phyloP scores from a whole-genome alignment of 768 basidiomycete genomes.

The Pulveroboletus sp. region DNA sequence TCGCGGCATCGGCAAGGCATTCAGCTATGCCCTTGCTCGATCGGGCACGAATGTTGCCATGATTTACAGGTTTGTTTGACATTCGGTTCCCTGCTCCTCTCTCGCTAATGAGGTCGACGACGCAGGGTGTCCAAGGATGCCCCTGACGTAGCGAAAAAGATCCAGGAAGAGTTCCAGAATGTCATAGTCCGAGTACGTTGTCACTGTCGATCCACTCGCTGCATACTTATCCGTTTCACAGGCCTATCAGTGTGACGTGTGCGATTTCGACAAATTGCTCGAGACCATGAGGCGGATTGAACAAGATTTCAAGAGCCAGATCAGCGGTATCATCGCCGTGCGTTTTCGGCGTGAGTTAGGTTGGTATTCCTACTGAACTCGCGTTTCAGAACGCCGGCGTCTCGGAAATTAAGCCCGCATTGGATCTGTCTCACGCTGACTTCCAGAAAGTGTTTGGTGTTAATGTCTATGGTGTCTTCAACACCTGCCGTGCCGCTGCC shows the following conservation, averaged over 20 bases:
- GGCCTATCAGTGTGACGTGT: slow-evolving; percentile 63
- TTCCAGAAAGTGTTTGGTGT: slow-evolving; percentile 51
- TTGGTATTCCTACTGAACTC: neutral
- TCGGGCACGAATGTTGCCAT: slow-evolving; percentile 58
- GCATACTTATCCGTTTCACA: slow-evolving; percentile 7
- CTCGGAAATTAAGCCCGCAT: slow-evolving; percentile 56
- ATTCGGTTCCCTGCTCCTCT: neutral
- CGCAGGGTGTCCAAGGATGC: slow-evolving; percentile 46
- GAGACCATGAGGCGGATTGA: slow-evolving; percentile 46
- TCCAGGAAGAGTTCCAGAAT: slow-evolving; percentile 42
- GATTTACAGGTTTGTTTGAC: slow-evolving; percentile 44
- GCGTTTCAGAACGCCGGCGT: slow-evolving; percentile 51
- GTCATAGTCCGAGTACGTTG: slow-evolving; percentile 36
- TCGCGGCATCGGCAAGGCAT: slow-evolving; percentile 56
- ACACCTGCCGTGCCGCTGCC: slow-evolving; percentile 53
- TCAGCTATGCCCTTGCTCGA: slow-evolving; percentile 46
- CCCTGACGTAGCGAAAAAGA: slow-evolving; percentile 40
- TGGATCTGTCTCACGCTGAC: slow-evolving; percentile 52
- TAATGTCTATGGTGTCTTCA: slow-evolving; percentile 66
- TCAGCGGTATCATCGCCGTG: slow-evolving; percentile 56
- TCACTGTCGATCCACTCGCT: no score
- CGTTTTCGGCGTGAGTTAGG: neutral
- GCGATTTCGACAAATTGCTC: slow-evolving; percentile 39
- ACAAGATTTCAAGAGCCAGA: slow-evolving; percentile 37
- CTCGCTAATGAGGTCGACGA: neutral